phyloP scores from a whole-genome alignment of 495 filamentous ascomycete species.

The Penicillium parvum region DNA sequence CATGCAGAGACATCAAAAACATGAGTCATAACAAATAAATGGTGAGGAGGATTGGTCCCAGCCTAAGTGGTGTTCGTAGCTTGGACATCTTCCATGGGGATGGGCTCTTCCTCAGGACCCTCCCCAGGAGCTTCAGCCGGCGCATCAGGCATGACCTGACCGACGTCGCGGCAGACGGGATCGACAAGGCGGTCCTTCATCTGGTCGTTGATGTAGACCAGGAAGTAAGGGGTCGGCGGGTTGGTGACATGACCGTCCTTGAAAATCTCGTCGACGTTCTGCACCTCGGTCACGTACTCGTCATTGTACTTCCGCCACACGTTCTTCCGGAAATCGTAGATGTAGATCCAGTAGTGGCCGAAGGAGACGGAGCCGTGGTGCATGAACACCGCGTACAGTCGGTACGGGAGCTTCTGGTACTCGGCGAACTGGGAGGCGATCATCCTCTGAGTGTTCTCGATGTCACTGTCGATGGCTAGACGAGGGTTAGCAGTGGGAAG shows the following conservation, averaged over 20 bases:
- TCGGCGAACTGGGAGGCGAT: slow-evolving; percentile 61
- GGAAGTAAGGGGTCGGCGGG: slow-evolving; percentile 76
- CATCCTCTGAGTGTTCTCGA: slow-evolving; percentile 45
- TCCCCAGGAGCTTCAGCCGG: slow-evolving; percentile 3
- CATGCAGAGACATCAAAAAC: slow-evolving; percentile 19
- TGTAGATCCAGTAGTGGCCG: slow-evolving; percentile 97
- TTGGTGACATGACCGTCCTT: slow-evolving; percentile 54
- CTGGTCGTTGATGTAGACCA: slow-evolving; percentile 73
- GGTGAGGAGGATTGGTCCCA: background rate
- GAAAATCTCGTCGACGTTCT: slow-evolving; percentile 60
- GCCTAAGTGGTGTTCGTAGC: slow-evolving; percentile 1
- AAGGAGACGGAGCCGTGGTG: slow-evolving; percentile 67
- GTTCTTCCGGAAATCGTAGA: slow-evolving; percentile 75
- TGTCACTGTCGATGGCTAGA: slow-evolving; percentile 44
- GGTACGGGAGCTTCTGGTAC: slow-evolving; percentile 59
- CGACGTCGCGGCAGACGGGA: slow-evolving; percentile 49
- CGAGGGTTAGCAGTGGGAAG: slow-evolving; percentile 7
- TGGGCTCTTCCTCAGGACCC: background rate
- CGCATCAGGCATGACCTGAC: slow-evolving; percentile 17
- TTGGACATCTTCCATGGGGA: slow-evolving; percentile 20
- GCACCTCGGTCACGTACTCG: slow-evolving; percentile 67
- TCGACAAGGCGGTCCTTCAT: slow-evolving; percentile 59
- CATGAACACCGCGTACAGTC: slow-evolving; percentile 88
- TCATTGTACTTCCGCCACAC: slow-evolving; percentile 97
- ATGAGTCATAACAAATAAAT: slow-evolving; percentile 2